Evolutionary conservation across 2,329 filamentous ascomycete species (phyloP).

Genomic region (Podosphaera xanthii): DNA sequence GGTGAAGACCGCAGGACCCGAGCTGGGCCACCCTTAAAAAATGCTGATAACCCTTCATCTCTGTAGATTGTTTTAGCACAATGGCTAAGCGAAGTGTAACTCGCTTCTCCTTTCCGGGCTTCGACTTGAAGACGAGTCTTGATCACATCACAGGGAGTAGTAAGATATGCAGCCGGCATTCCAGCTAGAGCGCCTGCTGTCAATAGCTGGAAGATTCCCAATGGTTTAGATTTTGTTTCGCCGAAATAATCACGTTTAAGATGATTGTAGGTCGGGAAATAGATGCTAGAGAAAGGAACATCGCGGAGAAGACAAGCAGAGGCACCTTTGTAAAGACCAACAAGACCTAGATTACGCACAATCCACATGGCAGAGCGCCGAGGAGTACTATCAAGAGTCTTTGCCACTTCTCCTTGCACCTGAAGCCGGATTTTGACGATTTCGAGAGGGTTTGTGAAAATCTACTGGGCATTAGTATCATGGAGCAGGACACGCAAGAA

Average conservation of each 20-base stretch:
- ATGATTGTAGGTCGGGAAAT: conserved; percentile 93
- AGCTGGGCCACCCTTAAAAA: conserved; percentile 95
- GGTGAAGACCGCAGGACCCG: conserved; percentile 88
- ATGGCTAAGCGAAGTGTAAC: conserved; percentile 72
- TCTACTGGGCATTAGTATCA: conserved; percentile 23
- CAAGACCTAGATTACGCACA: conserved; percentile 75
- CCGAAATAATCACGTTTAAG: conserved; percentile 87
- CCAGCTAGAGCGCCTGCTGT: conserved; percentile 85
- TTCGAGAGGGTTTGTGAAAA: conserved; percentile 94
- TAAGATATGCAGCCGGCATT: conserved; percentile 84
- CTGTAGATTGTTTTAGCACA: conserved; percentile 62
- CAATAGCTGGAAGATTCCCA: conserved; percentile 74
- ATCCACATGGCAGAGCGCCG: conserved; percentile 96
- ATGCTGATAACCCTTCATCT: conserved; percentile 85
- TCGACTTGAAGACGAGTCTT: conserved; percentile 97
- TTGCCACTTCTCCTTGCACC: conserved; percentile 87
- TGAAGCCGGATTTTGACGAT: conserved; percentile 98
- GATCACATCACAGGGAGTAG: conserved; percentile 95
- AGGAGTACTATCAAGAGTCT: conserved; percentile 58
- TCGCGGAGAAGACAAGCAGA: conserved; percentile 86
- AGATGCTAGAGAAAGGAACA: conserved; percentile 94
- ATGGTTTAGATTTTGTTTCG: conserved; percentile 66
- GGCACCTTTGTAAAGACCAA: conserved; percentile 92
- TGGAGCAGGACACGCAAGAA: neutral
- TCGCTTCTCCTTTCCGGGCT: conserved; percentile 78